Evolutionary conservation across 345 rosid species (phyloP).

Genomic region (Salix koriyanagi): DNA sequence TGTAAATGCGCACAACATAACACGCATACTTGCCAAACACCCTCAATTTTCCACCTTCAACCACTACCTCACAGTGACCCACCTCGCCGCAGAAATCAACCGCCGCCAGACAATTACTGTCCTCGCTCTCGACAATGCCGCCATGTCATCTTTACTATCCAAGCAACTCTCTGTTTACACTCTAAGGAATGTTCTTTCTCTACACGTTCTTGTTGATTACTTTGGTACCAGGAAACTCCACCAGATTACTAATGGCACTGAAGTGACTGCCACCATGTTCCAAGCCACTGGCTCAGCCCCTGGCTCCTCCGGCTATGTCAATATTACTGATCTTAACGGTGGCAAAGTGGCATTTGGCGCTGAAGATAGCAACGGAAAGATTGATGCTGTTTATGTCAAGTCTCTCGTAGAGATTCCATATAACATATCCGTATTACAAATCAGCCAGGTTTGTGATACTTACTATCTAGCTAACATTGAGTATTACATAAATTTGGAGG

Average conservation of each 20-base stretch:
- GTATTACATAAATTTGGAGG: not conserved
- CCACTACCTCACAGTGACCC: conserved; percentile 31
- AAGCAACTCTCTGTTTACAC: conserved; percentile 18
- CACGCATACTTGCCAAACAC: conserved; percentile 27
- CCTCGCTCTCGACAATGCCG: conserved; percentile 33
- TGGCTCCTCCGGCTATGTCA: conserved; percentile 28
- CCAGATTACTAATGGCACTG: conserved; percentile 22
- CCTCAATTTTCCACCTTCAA: conserved; percentile 33
- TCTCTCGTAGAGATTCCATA: conserved; percentile 27
- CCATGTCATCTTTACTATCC: conserved; percentile 20
- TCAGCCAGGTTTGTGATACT: conserved; percentile 15
- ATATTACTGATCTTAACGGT: conserved; percentile 24
- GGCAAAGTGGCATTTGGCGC: conserved; percentile 29
- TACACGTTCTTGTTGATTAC: conserved; percentile 33
- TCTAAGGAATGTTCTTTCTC: conserved; percentile 23
- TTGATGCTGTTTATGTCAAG: conserved; percentile 22
- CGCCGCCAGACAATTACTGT: conserved; percentile 32
- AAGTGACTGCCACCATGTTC: conserved; percentile 27
- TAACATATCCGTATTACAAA: conserved; percentile 27
- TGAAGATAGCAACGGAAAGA: conserved; percentile 18
- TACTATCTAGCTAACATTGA: not conserved
- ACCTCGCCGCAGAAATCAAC: conserved; percentile 32
- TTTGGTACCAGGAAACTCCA: conserved; percentile 32
- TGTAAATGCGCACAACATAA: conserved; percentile 22
- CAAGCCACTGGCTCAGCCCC: conserved; percentile 30